Evolutionary conservation across 257 asterid genomes (phyloP).

Genomic region (Solanum dulcamara): DNA sequence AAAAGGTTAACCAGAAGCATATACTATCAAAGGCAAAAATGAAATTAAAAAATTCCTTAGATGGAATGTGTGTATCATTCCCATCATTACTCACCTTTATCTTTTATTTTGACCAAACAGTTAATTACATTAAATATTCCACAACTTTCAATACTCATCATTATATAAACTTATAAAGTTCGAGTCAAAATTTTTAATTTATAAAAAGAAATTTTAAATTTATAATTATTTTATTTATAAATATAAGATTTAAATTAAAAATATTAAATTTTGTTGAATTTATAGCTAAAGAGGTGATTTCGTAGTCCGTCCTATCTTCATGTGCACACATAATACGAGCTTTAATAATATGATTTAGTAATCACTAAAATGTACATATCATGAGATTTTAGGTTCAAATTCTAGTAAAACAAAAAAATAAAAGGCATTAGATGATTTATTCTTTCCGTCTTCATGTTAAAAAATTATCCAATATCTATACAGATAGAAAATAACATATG

Average conservation of each 20-base stretch:
- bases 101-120: conserved; percentile 11
- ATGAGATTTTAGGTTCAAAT: not conserved
- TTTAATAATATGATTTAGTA: accelerated
- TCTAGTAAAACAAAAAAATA: not conserved
- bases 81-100: conserved; percentile 2
- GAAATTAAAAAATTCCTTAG: not conserved
- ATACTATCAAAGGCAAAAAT: conserved; percentile 20
- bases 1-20: conserved; percentile 29
- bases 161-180: not conserved
- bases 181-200: not conserved
- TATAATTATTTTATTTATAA: not conserved
- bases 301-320: accelerated
- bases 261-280: not conserved
- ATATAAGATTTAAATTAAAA: not conserved
- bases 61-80: conserved; percentile 24
- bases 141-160: not conserved
- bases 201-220: not conserved
- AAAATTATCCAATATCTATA: not conserved
- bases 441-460: not conserved
- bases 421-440: not conserved
- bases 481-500: not conserved
- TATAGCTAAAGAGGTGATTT: not conserved
- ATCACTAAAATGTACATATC: not conserved
- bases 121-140: not conserved
- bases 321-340: not conserved